phyloP scores from a whole-genome alignment of 495 filamentous ascomycete genomes.

The Gamarada debralockiae region DNA sequence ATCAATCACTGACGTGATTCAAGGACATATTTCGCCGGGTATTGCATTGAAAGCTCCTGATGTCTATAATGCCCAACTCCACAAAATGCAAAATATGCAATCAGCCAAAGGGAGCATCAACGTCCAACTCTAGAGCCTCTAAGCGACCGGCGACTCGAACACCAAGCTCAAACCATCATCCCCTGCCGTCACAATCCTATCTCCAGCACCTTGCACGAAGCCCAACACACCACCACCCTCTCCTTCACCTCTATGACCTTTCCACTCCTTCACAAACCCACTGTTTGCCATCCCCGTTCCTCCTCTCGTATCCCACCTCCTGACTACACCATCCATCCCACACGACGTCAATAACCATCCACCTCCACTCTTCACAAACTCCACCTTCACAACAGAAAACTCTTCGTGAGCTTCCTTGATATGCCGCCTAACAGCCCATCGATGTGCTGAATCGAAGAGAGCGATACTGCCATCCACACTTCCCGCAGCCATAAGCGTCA shows the following conservation, averaged over 20 bases:
- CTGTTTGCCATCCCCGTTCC: constrained; percentile 59
- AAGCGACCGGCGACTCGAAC: constrained; percentile 46
- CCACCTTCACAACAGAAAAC: constrained; percentile 82
- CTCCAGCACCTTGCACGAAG: constrained; percentile 74
- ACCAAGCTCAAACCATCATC: constrained; percentile 76
- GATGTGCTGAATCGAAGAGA: constrained; percentile 78
- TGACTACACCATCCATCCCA: constrained; percentile 83
- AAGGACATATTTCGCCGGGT: constrained; percentile 8
- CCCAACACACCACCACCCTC: constrained; percentile 87
- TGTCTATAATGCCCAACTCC: constrained; percentile 15
- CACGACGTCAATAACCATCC: constrained; percentile 72
- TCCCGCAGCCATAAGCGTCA: constrained; percentile 79
- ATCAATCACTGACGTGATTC: not conserved
- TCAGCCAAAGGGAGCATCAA: not conserved
- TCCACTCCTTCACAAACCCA: constrained; percentile 74
- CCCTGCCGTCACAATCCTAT: constrained; percentile 78
- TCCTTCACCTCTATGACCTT: constrained; percentile 71
- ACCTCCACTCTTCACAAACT: constrained; percentile 61
- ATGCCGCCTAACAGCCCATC: constrained; percentile 76
- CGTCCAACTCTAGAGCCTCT: not conserved
- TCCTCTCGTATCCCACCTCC: constrained; percentile 82
- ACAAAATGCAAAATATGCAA: constrained; percentile 9
- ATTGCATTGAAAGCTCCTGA: constrained; percentile 11
- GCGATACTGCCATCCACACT: constrained; percentile 89
- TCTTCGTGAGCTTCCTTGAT: constrained; percentile 81